phyloP scores from a whole-genome alignment of 768 basidiomycete species.

The Leccinellum luteum region DNA sequence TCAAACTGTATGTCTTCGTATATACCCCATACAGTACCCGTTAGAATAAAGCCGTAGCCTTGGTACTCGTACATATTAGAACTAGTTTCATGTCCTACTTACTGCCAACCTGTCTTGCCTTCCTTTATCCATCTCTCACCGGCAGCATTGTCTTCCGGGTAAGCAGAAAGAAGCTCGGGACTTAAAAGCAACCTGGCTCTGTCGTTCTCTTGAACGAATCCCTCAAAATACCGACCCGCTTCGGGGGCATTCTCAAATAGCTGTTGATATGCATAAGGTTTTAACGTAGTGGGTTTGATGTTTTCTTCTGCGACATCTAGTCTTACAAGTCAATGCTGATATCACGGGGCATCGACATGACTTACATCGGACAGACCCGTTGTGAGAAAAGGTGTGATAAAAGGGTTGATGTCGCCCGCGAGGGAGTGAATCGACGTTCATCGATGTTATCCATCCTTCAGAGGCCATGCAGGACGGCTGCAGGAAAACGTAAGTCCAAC shows the following conservation, averaged over 20 bases:
- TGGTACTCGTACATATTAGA: slow-evolving; percentile 4
- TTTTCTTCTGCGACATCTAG: slow-evolving; percentile 39
- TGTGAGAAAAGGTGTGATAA: slow-evolving; percentile 38
- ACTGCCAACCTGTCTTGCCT: slow-evolving; percentile 10
- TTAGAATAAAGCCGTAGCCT: background rate
- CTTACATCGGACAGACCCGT: slow-evolving; percentile 40
- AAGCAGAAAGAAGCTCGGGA: slow-evolving; percentile 39
- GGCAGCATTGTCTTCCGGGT: slow-evolving; percentile 46
- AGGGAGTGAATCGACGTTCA: slow-evolving; percentile 40
- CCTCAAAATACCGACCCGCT: slow-evolving; percentile 39
- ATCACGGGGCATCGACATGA: background rate
- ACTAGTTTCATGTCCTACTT: background rate
- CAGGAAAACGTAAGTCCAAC: background rate
- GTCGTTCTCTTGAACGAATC: slow-evolving; percentile 22
- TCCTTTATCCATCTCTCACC: slow-evolving; percentile 36
- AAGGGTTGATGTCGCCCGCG: slow-evolving; percentile 49
- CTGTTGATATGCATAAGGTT: slow-evolving; percentile 15
- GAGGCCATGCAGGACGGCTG: slow-evolving; percentile 37
- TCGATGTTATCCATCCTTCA: slow-evolving; percentile 43
- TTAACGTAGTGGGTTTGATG: slow-evolving; percentile 22
- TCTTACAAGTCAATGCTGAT: slow-evolving; percentile 2
- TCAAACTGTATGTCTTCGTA: background rate
- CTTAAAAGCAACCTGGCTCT: slow-evolving; percentile 40
- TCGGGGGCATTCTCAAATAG: slow-evolving; percentile 26
- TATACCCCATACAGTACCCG: background rate